phyloP scores from a whole-genome alignment of 306 rosid species.

The Rosa persica region DNA sequence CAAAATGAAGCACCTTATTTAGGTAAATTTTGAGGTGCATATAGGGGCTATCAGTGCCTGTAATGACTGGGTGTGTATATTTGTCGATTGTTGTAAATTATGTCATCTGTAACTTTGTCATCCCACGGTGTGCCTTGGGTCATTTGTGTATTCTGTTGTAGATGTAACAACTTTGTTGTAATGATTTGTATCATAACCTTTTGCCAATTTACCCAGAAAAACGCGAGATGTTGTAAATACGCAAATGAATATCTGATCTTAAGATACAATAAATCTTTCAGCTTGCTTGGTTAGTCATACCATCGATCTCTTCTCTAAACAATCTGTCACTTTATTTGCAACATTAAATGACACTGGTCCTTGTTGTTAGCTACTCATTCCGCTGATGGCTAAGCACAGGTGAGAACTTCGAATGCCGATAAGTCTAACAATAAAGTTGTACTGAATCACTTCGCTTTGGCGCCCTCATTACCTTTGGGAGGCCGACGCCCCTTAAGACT shows the following conservation, averaged over 20 bases:
- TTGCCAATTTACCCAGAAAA: neutral
- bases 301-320: neutral
- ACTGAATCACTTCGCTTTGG: neutral
- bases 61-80: neutral
- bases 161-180: neutral
- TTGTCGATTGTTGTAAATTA: conserved; percentile 20
- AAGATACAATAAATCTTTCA: neutral
- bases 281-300: neutral
- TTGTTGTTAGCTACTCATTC: neutral
- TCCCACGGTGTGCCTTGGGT: neutral
- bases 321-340: neutral
- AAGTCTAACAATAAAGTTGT: neutral
- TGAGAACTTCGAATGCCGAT: no score
- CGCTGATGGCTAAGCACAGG: neutral
- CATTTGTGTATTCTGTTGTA: conserved; percentile 14
- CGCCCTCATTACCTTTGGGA: neutral
- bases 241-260: neutral
- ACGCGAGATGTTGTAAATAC: neutral
- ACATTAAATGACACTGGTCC: neutral
- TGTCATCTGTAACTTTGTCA: conserved; percentile 5
- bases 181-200: neutral
- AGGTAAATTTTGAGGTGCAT: neutral
- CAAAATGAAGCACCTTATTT: neutral
- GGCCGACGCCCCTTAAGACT: neutral
- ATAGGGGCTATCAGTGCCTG: neutral